Conservation (phyloP, 1,284 basidiomycete species). For the Dichomitus squalens region DNA sequence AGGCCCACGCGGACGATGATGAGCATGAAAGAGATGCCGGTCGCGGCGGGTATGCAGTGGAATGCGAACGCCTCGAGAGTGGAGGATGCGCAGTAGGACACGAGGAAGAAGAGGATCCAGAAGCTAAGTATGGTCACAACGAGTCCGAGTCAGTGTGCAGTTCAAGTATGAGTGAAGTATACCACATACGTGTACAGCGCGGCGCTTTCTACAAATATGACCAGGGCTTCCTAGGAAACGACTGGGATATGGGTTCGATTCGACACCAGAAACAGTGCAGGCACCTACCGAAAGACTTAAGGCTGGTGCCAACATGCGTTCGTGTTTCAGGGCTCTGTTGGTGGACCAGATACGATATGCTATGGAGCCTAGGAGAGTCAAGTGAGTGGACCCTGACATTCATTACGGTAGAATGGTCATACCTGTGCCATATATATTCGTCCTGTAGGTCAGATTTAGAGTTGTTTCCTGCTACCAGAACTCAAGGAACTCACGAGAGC, state of each 20-base stretch:
- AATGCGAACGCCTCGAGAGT: constrained; percentile 16
- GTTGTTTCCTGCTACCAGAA: too few species aligned
- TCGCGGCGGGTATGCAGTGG: constrained; percentile 19
- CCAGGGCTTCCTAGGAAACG: constrained; percentile 11
- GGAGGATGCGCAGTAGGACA: constrained; percentile 12
- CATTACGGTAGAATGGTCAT: neutral
- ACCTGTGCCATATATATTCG: constrained; percentile 20
- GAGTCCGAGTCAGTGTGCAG: neutral
- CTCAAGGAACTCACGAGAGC: constrained; percentile 7
- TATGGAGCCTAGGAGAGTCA: constrained; percentile 5
- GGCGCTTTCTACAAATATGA: constrained; percentile 20
- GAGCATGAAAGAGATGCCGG: constrained; percentile 24
- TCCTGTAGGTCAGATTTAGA: constrained; percentile 1
- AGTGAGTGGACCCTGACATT: neutral
- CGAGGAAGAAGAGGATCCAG: constrained; percentile 22
- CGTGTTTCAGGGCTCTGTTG: constrained; percentile 15
- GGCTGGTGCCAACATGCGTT: constrained; percentile 1
- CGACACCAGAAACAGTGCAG: too few species aligned
- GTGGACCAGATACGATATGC: constrained; percentile 22
- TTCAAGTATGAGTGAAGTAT: neutral
- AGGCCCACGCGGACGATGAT: constrained; percentile 23
- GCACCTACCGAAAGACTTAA: constrained; percentile 7
- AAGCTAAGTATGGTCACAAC: neutral
- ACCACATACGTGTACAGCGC: constrained; percentile 16
- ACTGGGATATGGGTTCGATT: neutral